Conservation (phyloP, 2,329 filamentous ascomycete species). For the Cladobotryum protrusum region DNA sequence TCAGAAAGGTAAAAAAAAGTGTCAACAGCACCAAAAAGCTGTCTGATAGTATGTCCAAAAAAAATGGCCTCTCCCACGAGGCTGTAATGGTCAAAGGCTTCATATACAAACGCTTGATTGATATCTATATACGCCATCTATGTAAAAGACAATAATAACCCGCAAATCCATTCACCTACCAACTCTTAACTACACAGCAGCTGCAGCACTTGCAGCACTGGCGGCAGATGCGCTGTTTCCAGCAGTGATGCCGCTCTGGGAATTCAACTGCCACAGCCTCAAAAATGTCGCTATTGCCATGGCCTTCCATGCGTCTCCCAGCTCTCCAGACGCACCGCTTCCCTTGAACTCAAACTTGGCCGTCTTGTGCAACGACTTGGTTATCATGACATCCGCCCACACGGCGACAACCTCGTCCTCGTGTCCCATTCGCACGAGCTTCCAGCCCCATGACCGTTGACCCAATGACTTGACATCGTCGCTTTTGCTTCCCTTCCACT, state of each 20-base stretch:
- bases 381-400: slow-evolving; percentile 19
- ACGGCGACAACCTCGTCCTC: slow-evolving; percentile 38
- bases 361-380: slow-evolving; percentile 20
- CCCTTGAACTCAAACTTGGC: slow-evolving; percentile 35
- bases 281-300: slow-evolving; percentile 35
- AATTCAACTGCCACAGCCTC: slow-evolving; percentile 11
- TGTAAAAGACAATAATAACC: no score
- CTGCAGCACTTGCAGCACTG: no score
- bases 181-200: neutral
- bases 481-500: slow-evolving; percentile 37
- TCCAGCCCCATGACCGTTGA: slow-evolving; percentile 31
- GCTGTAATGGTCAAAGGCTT: no score
- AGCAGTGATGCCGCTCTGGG: neutral
- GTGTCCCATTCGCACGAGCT: slow-evolving; percentile 26
- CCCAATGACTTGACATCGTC: slow-evolving; percentile 28
- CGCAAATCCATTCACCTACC: neutral
- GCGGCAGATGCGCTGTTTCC: no score
- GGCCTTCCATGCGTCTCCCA: slow-evolving; percentile 37
- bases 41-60: no score
- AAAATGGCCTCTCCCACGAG: no score
- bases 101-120: no score
- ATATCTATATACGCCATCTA: no score
- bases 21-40: no score
- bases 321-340: slow-evolving; percentile 29
- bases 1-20: no score